Conservation (phyloP, 352 stramenopile species). For the Pythium aquatile region DNA sequence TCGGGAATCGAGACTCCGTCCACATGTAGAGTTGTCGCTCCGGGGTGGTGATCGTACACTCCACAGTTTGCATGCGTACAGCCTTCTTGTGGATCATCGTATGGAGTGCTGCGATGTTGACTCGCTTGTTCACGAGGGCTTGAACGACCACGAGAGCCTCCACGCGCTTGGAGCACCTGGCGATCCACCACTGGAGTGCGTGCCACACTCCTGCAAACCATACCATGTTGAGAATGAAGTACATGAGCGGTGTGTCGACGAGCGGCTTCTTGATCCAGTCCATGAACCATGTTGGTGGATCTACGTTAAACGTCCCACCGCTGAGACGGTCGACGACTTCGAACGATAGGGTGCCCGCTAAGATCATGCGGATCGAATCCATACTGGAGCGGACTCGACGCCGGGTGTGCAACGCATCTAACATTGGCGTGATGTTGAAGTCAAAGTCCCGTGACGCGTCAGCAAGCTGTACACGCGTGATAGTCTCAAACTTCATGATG, state of each 20-base stretch:
- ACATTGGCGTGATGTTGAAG: constrained; percentile 86
- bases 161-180: constrained; percentile 46
- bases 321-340: constrained; percentile 94
- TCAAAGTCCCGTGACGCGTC: constrained; percentile 87
- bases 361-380: constrained; percentile 91
- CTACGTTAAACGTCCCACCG: constrained; percentile 88
- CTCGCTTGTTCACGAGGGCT: constrained; percentile 67
- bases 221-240: constrained; percentile 80
- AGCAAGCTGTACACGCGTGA: constrained; percentile 88
- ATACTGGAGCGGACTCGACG: constrained; percentile 62
- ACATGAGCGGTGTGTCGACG: constrained; percentile 56
- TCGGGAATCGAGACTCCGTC: constrained; percentile 85
- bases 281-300: constrained; percentile 84
- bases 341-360: constrained; percentile 93
- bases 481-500: constrained; percentile 88
- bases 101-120: constrained; percentile 46
- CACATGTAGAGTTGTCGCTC: constrained; percentile 84
- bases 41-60: constrained; percentile 38
- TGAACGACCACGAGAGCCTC: constrained; percentile 90
- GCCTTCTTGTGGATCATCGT: constrained; percentile 40
- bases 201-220: constrained; percentile 68
- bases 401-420: constrained; percentile 64
- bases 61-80: constrained; percentile 32
- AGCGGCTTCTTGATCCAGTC: constrained; percentile 72
- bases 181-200: constrained; percentile 44